phyloP scores from a whole-genome alignment of 2,329 filamentous ascomycete species.

The Arthrobotrys pseudoclavata region DNA sequence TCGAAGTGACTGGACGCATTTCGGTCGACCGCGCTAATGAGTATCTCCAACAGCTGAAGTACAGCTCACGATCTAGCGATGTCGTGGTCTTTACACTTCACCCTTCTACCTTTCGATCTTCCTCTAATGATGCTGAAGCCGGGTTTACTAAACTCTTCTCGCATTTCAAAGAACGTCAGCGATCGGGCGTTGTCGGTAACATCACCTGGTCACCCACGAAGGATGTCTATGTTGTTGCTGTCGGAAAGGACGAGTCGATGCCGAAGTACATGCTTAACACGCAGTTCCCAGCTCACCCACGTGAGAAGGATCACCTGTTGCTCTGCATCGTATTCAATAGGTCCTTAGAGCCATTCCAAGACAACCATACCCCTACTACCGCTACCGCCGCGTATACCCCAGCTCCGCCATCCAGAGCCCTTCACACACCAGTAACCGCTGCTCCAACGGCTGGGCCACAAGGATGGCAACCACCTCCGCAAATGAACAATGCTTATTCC shows the following conservation, averaged over 20 bases:
- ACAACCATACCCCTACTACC: slow-evolving; percentile 43
- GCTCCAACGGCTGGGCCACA: slow-evolving; percentile 20
- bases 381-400: slow-evolving; percentile 39
- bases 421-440: slow-evolving; percentile 43
- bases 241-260: slow-evolving; percentile 77
- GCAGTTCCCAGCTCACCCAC: slow-evolving; percentile 46
- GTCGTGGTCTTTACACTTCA: slow-evolving; percentile 83
- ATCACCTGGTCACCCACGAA: slow-evolving; percentile 81
- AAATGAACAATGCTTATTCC: slow-evolving; percentile 13
- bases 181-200: slow-evolving; percentile 89
- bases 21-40: slow-evolving; percentile 85
- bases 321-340: slow-evolving; percentile 55
- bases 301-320: slow-evolving; percentile 50
- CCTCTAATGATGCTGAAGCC: slow-evolving; percentile 71
- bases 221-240: slow-evolving; percentile 90
- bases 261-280: slow-evolving; percentile 72
- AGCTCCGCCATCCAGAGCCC: slow-evolving; percentile 40
- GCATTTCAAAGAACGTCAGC: slow-evolving; percentile 84
- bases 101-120: slow-evolving; percentile 70
- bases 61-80: slow-evolving; percentile 80
- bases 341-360: slow-evolving; percentile 45
- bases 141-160: slow-evolving; percentile 84
- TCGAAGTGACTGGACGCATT: slow-evolving; percentile 84
- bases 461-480: slow-evolving; percentile 42
- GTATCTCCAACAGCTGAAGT: slow-evolving; percentile 88